phyloP scores from a whole-genome alignment of 2,329 filamentous ascomycete species.

The Lasiodiplodia sp. region DNA sequence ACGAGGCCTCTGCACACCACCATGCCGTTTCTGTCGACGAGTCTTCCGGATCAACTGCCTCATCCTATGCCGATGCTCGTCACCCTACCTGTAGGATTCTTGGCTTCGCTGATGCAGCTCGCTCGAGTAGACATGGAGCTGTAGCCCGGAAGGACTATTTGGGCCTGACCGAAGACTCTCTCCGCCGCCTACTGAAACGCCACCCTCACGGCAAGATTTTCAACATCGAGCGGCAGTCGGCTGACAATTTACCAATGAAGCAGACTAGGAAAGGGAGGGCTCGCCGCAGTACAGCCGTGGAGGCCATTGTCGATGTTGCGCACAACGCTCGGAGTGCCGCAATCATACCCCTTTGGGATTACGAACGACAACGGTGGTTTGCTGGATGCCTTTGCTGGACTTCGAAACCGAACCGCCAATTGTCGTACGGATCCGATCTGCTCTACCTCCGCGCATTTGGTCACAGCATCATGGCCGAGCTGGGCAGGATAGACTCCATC shows the following conservation, averaged over 20 bases:
- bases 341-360: conserved; percentile 50
- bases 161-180: conserved; percentile 39
- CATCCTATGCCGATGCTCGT: background rate
- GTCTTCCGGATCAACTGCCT: background rate
- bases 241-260: background rate
- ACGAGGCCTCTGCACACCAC: background rate
- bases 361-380: conserved; percentile 48
- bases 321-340: conserved; percentile 47
- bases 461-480: conserved; percentile 42
- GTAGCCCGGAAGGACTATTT: background rate
- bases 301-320: conserved; percentile 11
- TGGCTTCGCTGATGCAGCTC: conserved; percentile 31
- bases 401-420: conserved; percentile 46
- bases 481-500: background rate
- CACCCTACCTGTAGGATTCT: conserved; percentile 33
- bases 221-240: conserved; percentile 3
- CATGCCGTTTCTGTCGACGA: background rate
- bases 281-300: background rate
- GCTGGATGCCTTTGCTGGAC: conserved; percentile 47
- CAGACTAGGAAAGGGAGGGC: background rate
- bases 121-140: conserved; percentile 19
- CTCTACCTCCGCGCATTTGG: conserved; percentile 48
- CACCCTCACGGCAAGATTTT: conserved; percentile 32
- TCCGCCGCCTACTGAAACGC: conserved; percentile 23
- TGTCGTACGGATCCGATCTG: conserved; percentile 46